Conservation (phyloP, 2,329 filamentous ascomycete species). For the Colletotrichum sp. region DNA sequence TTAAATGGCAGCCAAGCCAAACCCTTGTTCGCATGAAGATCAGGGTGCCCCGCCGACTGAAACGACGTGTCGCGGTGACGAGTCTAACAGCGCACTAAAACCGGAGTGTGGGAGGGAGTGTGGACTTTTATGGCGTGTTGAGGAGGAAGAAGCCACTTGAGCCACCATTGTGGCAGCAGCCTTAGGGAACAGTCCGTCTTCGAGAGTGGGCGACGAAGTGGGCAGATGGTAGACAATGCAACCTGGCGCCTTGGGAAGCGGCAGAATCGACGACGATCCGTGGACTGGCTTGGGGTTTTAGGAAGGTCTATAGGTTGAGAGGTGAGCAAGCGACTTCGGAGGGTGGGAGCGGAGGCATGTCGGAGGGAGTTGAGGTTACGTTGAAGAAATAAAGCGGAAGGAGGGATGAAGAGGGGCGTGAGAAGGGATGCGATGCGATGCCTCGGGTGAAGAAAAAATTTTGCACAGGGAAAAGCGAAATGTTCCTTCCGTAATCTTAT, state of each 20-base stretch:
- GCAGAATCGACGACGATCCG: neutral
- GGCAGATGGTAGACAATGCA: neutral
- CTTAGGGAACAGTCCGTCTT: neutral
- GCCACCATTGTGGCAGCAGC: neutral
- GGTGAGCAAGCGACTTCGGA: neutral
- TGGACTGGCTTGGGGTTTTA: neutral
- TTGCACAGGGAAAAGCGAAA: neutral
- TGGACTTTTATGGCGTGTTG: neutral
- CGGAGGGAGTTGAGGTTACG: neutral
- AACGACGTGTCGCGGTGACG: neutral
- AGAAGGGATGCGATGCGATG: neutral
- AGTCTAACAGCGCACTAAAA: neutral
- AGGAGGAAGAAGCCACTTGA: neutral
- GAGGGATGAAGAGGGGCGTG: neutral
- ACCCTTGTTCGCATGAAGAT: slow-evolving; percentile 8
- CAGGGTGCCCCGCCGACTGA: neutral
- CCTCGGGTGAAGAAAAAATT: neutral
- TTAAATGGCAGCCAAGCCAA: neutral
- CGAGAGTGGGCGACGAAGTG: neutral
- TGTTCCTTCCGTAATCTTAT: slow-evolving; percentile 18
- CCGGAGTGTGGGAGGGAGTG: neutral
- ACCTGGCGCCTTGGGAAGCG: slow-evolving; percentile 11
- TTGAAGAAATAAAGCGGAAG: slow-evolving; percentile 5
- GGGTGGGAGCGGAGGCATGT: neutral
- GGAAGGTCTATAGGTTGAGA: neutral